Conservation (phyloP, 192 early-diverging fungal genomes). For the Allomyces macrogynus region DNA sequence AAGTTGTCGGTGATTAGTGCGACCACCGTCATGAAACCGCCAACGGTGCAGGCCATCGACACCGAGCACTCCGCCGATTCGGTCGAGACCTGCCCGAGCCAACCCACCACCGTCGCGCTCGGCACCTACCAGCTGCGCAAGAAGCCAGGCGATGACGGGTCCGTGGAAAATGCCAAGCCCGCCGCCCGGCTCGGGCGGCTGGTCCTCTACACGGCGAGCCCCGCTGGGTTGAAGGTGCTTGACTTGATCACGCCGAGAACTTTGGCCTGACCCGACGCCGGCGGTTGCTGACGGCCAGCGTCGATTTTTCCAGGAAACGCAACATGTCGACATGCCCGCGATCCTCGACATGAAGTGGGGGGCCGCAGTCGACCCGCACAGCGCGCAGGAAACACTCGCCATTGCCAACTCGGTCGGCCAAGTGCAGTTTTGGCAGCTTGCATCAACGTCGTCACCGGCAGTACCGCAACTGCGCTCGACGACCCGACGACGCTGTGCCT, state of each 20-base stretch:
- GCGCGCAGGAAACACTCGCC: not conserved
- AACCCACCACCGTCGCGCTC: not conserved
- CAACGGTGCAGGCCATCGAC: not conserved
- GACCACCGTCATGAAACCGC: not conserved
- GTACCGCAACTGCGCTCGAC: too few species aligned
- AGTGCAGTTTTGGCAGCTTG: not conserved
- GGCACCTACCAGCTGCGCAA: not conserved
- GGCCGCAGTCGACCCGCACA: not conserved
- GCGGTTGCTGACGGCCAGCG: too few species aligned
- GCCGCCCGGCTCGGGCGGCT: too few species aligned
- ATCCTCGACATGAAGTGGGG: constrained; percentile 1
- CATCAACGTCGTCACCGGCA: not conserved
- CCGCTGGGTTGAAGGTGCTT: too few species aligned
- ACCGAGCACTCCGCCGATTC: not conserved
- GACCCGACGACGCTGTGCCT: not conserved
- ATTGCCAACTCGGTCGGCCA: not conserved
- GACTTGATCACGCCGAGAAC: too few species aligned
- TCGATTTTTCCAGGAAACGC: not conserved
- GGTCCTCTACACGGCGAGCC: too few species aligned
- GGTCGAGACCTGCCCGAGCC: not conserved
- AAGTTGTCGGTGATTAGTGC: too few species aligned
- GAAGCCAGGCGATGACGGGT: too few species aligned
- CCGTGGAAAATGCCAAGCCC: too few species aligned
- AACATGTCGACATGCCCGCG: not conserved
- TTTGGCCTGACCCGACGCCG: too few species aligned